phyloP scores from a whole-genome alignment of 2,329 filamentous ascomycete species.

The Botrytis aclada region DNA sequence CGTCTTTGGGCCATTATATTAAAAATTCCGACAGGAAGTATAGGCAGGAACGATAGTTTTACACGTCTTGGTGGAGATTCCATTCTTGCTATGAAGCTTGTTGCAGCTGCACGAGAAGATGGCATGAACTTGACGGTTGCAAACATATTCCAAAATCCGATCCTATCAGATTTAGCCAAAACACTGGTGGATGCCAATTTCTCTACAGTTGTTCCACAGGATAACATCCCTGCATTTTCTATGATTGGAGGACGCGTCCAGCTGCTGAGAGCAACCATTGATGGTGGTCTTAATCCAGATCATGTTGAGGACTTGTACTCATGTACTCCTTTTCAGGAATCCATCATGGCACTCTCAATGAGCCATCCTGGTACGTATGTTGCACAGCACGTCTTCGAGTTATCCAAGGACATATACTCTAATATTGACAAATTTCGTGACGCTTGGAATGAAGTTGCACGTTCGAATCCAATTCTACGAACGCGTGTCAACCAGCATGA shows the following conservation, averaged over 20 bases:
- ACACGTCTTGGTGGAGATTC: constrained; percentile 40
- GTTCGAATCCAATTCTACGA: constrained; percentile 18
- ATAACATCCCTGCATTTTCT: constrained; percentile 22
- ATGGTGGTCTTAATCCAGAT: neutral
- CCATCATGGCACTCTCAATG: constrained; percentile 39
- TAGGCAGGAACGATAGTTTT: constrained; percentile 39
- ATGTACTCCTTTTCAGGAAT: constrained; percentile 40
- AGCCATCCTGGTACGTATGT: constrained; percentile 39
- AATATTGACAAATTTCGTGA: constrained; percentile 25
- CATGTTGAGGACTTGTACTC: constrained; percentile 41
- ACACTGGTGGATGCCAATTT: constrained; percentile 27
- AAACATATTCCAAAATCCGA: constrained; percentile 44
- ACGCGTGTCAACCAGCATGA: constrained; percentile 33
- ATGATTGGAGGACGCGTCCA: constrained; percentile 22
- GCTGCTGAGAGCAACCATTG: constrained; percentile 28
- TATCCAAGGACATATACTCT: constrained; percentile 23
- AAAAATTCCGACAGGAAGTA: constrained; percentile 21
- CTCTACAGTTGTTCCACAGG: neutral
- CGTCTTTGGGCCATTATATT: constrained; percentile 21
- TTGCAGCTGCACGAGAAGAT: constrained; percentile 38
- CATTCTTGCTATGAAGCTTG: constrained; percentile 43
- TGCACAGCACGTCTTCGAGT: constrained; percentile 29
- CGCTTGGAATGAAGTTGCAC: constrained; percentile 22
- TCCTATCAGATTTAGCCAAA: constrained; percentile 42
- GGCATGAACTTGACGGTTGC: constrained; percentile 41